A percentile compares a stretch with the other conserved stretches of the same genome.
These are phyloP conservation scores for Nemania sp. DNA, from an alignment of 2,329 filamentous ascomycete species.

Conservation along the genomic window DNA sequence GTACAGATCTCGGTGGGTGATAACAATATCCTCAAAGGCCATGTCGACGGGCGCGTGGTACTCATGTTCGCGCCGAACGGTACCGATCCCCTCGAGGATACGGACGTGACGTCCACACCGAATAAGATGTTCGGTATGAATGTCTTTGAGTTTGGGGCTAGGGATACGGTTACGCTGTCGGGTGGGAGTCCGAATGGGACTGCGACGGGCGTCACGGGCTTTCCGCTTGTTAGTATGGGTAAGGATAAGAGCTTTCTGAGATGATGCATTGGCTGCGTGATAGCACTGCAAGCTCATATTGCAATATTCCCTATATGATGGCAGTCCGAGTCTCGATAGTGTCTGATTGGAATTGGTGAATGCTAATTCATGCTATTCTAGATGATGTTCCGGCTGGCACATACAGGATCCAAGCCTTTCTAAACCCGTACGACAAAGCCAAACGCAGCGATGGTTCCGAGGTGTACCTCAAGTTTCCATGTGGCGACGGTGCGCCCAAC, in stretches of 20 bases:
- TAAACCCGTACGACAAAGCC: slow-evolving; percentile 27
- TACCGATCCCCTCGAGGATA: slow-evolving; percentile 30
- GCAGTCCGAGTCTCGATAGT: background rate
- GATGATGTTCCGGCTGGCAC: slow-evolving; percentile 25
- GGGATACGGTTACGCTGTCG: slow-evolving; percentile 21
- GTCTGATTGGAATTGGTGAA: background rate
- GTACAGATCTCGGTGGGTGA: slow-evolving; percentile 34
- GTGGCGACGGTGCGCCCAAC: slow-evolving; percentile 29
- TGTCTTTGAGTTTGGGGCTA: slow-evolving; percentile 24
- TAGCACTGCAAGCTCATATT: too few relatives aligned
- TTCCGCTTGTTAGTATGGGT: slow-evolving; percentile 24
- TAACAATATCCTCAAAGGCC: slow-evolving; percentile 21
- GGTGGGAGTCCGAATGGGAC: slow-evolving; percentile 15
- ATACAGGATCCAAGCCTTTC: slow-evolving; percentile 30
- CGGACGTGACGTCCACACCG: slow-evolving; percentile 28
- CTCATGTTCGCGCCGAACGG: slow-evolving; percentile 33
- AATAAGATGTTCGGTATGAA: slow-evolving; percentile 33
- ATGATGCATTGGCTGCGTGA: too few relatives aligned
- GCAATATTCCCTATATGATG: too few relatives aligned
- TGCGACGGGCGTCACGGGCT: slow-evolving; percentile 25
- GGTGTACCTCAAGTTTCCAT: slow-evolving; percentile 28
- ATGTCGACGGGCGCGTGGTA: slow-evolving; percentile 29
- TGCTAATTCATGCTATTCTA: slow-evolving; percentile 1
- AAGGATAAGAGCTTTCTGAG: too few relatives aligned
- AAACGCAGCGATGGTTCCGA: slow-evolving; percentile 27